Percentiles rank a stretch among this genome's conserved stretches.
phyloP scores from a whole-genome alignment of 116 monocot species.

The Trichopus zeylanicus region DNA sequence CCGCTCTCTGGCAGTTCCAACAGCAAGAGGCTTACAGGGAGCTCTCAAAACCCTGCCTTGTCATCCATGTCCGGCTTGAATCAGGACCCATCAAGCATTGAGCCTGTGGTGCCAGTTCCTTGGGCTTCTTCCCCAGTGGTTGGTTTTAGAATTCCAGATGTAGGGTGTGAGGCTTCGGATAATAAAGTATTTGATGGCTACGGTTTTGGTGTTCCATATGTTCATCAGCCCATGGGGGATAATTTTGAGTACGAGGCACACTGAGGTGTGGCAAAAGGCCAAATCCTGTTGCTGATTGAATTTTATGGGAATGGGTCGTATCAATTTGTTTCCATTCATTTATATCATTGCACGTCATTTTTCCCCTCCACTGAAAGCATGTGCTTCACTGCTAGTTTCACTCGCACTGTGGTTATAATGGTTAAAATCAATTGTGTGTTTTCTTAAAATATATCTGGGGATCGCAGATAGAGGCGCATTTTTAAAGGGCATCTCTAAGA shows the following conservation, averaged over 20 bases:
- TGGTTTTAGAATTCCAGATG: conserved; percentile 18
- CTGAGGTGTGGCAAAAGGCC: too few relatives aligned
- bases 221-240: conserved; percentile 25
- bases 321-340: too few relatives aligned
- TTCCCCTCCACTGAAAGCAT: too few relatives aligned
- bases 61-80: conserved; percentile 13
- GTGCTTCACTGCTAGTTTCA: too few relatives aligned
- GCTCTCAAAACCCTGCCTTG: conserved; percentile 43
- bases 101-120: conserved; percentile 21
- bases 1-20: conserved; percentile 30
- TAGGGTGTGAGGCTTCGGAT: background rate
- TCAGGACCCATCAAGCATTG: conserved; percentile 14
- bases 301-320: too few relatives aligned
- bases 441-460: too few relatives aligned
- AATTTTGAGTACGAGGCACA: conserved; percentile 43
- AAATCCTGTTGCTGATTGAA: too few relatives aligned
- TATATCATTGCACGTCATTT: too few relatives aligned
- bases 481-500: too few relatives aligned
- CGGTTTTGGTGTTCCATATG: conserved; percentile 14
- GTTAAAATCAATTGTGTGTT: too few relatives aligned
- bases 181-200: conserved; percentile 23
- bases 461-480: too few relatives aligned
- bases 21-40: conserved; percentile 39
- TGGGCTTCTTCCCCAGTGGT: conserved; percentile 34
- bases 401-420: too few relatives aligned